Evolutionary conservation across 106 monocot species (phyloP).

Genomic region (Posidonia australis): DNA sequence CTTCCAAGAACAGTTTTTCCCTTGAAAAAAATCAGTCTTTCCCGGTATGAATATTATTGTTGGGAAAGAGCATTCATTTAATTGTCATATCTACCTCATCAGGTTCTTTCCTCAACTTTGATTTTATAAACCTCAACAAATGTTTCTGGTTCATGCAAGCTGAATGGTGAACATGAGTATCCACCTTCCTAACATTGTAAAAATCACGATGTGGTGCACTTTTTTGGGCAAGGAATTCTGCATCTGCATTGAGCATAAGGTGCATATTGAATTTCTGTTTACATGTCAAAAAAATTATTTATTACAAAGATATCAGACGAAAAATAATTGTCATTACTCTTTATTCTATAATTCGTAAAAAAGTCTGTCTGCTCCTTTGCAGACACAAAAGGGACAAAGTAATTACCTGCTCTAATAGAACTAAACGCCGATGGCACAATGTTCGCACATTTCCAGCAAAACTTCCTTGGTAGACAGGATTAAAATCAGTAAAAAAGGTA

Average conservation of each 20-base stretch:
- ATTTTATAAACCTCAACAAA: constrained; percentile 94
- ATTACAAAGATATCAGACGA: too few species aligned
- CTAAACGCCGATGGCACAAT: constrained; percentile 73
- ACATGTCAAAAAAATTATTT: neutral
- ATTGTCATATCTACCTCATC: constrained; percentile 86
- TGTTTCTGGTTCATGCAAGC: constrained; percentile 99
- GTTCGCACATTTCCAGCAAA: constrained; percentile 85
- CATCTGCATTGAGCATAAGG: constrained; percentile 91
- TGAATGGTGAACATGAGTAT: constrained; percentile 99
- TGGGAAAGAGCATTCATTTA: too few species aligned
- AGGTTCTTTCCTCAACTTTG: constrained; percentile 91
- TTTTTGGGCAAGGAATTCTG: constrained; percentile 97
- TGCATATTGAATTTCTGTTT: constrained; percentile 98
- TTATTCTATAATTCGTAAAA: too few species aligned
- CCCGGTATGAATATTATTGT: too few species aligned
- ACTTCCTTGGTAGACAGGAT: constrained; percentile 66
- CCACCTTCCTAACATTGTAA: constrained; percentile 99
- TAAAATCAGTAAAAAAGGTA: constrained; percentile 93
- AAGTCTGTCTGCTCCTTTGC: too few species aligned
- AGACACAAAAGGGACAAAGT: neutral
- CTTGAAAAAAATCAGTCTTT: too few species aligned
- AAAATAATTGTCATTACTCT: too few species aligned
- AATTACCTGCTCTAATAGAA: constrained; percentile 95
- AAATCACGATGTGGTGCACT: constrained; percentile 99
- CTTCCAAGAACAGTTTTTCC: too few species aligned